phyloP scores from a whole-genome alignment of 148 eudicot species.

The Chenopodium suecicum region DNA sequence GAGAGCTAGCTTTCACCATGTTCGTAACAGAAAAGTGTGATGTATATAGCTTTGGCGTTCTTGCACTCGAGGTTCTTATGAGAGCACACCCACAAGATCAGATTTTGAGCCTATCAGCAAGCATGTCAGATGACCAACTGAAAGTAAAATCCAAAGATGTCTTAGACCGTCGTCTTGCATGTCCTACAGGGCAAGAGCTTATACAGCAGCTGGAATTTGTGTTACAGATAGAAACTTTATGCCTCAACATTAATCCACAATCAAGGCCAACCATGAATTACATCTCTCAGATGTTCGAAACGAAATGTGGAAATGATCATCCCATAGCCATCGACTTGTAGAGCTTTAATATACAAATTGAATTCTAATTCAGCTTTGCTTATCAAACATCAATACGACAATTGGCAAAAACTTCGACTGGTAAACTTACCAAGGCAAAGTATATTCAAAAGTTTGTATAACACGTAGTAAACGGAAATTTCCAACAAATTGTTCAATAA shows the following conservation, averaged over 20 bases:
- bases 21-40: constrained; percentile 30
- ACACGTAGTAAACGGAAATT: too few species aligned
- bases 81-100: constrained; percentile 32
- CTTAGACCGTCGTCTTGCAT: constrained; percentile 19
- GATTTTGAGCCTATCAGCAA: background rate
- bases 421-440: too few species aligned
- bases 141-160: constrained; percentile 18
- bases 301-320: background rate
- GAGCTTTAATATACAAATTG: too few species aligned
- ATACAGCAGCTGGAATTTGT: constrained; percentile 10
- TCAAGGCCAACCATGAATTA: constrained; percentile 32
- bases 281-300: constrained; percentile 24
- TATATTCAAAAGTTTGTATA: too few species aligned
- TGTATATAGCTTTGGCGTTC: constrained; percentile 33
- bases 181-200: constrained; percentile 12
- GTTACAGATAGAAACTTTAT: constrained; percentile 15
- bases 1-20: constrained; percentile 38
- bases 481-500: too few species aligned
- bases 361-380: too few species aligned
- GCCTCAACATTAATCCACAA: constrained; percentile 21
- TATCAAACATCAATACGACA: too few species aligned
- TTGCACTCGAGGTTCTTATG: constrained; percentile 28
- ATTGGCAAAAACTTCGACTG: too few species aligned
- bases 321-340: background rate
- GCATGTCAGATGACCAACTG: background rate